Conservation (phyloP, 495 filamentous ascomycete species). For the Trypethelium eluteriae region DNA sequence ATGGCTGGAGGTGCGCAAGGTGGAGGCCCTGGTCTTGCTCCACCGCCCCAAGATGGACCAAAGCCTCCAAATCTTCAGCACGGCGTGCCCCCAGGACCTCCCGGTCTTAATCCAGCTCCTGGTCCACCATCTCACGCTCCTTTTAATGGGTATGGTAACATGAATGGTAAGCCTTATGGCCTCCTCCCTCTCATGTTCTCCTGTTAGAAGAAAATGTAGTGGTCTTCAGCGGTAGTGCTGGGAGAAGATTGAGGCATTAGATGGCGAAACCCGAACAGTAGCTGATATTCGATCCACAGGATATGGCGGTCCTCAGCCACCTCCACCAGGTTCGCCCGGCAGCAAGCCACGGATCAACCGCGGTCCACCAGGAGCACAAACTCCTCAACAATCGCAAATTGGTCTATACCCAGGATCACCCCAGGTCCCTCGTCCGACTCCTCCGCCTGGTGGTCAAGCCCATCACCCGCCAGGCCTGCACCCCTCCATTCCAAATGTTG, state of each 20-base stretch:
- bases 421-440: constrained; percentile 74
- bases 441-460: constrained; percentile 49
- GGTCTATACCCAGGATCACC: constrained; percentile 87
- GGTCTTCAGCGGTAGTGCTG: too few relatives aligned
- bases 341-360: constrained; percentile 50
- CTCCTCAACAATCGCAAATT: constrained; percentile 79
- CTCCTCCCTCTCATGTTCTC: constrained; percentile 12
- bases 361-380: constrained; percentile 65
- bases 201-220: not conserved
- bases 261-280: constrained; percentile 15
- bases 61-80: constrained; percentile 40
- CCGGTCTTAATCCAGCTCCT: constrained; percentile 34
- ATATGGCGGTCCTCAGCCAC: constrained; percentile 58
- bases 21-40: constrained; percentile 76
- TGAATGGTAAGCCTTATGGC: constrained; percentile 53
- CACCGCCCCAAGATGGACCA: constrained; percentile 63
- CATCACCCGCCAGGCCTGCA: constrained; percentile 24
- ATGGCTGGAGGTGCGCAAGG: constrained; percentile 86
- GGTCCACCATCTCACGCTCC: constrained; percentile 33
- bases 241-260: too few relatives aligned
- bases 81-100: constrained; percentile 34
- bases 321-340: constrained; percentile 78
- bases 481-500: constrained; percentile 48
- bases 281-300: constrained; percentile 34
- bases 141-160: constrained; percentile 44